These are phyloP conservation scores for fission yeast (Schizosaccharomyces pombe) DNA, from an alignment of 805 yeast genomes.

Conservation along the genomic window ASM294v3 CU329670.1:1167501-1168000, in stretches of 20 bases:
- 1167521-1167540: conserved; percentile 16
- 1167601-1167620: conserved; percentile 78
- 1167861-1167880: conserved; percentile 32
- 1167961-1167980: conserved; percentile 16
- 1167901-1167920: conserved; percentile 29
- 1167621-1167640: conserved; percentile 74
- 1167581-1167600: conserved; percentile 78
- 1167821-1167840: conserved; percentile 34
- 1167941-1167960: conserved; percentile 26
- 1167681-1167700: conserved; percentile 14
- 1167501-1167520: conserved; percentile 20
- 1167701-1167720: conserved; percentile 20
- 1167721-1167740: conserved; percentile 14
- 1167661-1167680: conserved; percentile 17
- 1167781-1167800: conserved; percentile 40
- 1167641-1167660: conserved; percentile 44
- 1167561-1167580: conserved; percentile 81
- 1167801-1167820: conserved; percentile 27
- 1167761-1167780: conserved; percentile 23
- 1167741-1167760: conserved; percentile 13
- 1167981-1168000: conserved; percentile 9
- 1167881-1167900: conserved; percentile 25
- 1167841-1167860: conserved; percentile 40
- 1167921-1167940: conserved; percentile 31
- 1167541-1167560: conserved; percentile 42